Evolutionary conservation across 306 rosid genomes (phyloP).

Genomic region (Glycyrrhiza uralensis): DNA sequence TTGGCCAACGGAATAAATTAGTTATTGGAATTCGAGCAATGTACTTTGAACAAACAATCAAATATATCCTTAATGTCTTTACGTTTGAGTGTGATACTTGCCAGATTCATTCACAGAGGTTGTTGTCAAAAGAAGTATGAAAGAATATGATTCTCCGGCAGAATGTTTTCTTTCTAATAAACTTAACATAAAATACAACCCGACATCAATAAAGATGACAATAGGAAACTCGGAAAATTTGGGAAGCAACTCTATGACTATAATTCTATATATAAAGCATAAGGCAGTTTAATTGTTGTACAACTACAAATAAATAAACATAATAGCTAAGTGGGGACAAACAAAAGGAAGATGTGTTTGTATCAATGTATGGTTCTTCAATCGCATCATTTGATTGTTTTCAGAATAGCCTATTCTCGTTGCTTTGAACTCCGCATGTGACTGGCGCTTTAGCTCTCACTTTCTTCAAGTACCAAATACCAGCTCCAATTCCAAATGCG

Average conservation of each 20-base stretch:
- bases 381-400: neutral
- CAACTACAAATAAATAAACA: conserved; percentile 24
- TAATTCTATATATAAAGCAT: too few relatives aligned
- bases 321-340: neutral
- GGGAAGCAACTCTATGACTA: conserved; percentile 16
- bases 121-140: neutral
- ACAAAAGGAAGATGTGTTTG: conserved; percentile 20
- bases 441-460: conserved; percentile 77
- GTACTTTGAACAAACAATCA: too few relatives aligned
- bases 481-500: conserved; percentile 80
- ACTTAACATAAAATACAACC: neutral
- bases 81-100: neutral
- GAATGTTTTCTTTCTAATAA: neutral
- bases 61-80: too few relatives aligned
- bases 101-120: neutral
- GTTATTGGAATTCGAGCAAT: too few relatives aligned
- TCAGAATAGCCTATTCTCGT: conserved; percentile 88
- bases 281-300: conserved; percentile 9
- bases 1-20: too few relatives aligned
- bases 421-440: conserved; percentile 87
- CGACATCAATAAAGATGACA: neutral
- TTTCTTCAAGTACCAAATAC: conserved; percentile 71
- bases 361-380: conserved; percentile 6
- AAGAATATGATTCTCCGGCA: conserved; percentile 6
- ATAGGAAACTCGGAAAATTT: conserved; percentile 8